A percentile compares a stretch with the other conserved stretches of the same genome.
Evolutionary conservation across 257 asterid species (phyloP).

Genomic region (Plectranthus barbatus): DNA sequence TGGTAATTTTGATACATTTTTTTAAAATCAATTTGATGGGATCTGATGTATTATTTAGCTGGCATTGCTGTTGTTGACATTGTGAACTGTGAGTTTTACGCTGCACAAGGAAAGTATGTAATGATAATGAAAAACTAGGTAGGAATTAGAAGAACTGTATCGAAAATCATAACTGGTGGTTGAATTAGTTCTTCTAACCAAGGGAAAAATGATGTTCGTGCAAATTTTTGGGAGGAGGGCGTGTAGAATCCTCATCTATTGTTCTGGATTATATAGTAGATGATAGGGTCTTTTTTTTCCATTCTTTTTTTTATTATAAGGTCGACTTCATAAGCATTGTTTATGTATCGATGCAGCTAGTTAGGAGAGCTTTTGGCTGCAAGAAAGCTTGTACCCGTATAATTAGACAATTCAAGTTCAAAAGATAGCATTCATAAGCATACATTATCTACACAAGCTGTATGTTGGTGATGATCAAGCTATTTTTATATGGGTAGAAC

Average conservation of each 20-base stretch:
- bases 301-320: neutral
- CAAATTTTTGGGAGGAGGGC: neutral
- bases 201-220: neutral
- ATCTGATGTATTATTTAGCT: constrained; percentile 13
- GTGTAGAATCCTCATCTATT: neutral
- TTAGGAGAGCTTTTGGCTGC: neutral
- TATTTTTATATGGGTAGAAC: neutral
- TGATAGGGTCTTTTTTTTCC: neutral
- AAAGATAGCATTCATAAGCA: neutral
- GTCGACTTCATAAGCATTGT: neutral
- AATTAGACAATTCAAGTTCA: neutral
- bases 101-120: neutral
- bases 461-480: neutral
- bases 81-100: constrained; percentile 9
- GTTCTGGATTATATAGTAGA: neutral
- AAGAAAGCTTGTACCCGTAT: neutral
- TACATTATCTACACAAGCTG: neutral
- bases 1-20: constrained; percentile 37
- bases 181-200: constrained; percentile 3
- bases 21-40: neutral
- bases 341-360: neutral
- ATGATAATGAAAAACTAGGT: neutral
- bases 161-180: constrained; percentile 3
- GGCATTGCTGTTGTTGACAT: constrained; percentile 12
- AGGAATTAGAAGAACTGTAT: neutral